Conservation (phyloP, 1,139 yeast genomes). For the Torulaspora globosa region DNA sequence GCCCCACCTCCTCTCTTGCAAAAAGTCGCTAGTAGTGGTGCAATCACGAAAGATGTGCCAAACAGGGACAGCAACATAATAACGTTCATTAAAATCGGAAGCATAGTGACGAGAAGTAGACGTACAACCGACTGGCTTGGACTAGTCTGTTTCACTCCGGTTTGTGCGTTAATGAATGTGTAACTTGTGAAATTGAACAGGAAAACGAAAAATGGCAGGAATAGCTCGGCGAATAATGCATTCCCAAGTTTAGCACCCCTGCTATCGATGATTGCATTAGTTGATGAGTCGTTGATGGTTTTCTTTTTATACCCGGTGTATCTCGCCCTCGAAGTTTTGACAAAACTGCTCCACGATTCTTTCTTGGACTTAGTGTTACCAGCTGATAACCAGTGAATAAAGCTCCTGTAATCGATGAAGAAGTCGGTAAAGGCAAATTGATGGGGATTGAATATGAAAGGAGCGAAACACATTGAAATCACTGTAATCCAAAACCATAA, state of each 20-base stretch:
- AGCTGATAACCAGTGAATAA: conserved; percentile 62
- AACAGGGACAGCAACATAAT: conserved; percentile 44
- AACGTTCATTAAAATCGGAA: conserved; percentile 53
- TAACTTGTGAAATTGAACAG: conserved; percentile 53
- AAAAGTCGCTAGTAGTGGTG: conserved; percentile 43
- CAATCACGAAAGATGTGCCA: conserved; percentile 46
- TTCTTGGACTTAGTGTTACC: conserved; percentile 53
- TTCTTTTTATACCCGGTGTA: conserved; percentile 63
- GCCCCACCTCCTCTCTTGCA: conserved; percentile 40
- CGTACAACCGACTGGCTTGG: conserved; percentile 54
- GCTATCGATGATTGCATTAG: conserved; percentile 31
- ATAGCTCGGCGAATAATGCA: conserved; percentile 50
- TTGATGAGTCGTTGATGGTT: conserved; percentile 38
- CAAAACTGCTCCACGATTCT: conserved; percentile 60
- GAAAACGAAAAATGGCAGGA: conserved; percentile 47
- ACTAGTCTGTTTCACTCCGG: conserved; percentile 49
- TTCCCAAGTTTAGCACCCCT: conserved; percentile 48
- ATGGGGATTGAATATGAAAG: conserved; percentile 81
- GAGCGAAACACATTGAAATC: conserved; percentile 68
- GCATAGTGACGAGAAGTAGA: conserved; percentile 46
- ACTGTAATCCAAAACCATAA: conserved; percentile 84
- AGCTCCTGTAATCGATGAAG: conserved; percentile 65
- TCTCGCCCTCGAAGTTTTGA: conserved; percentile 51
- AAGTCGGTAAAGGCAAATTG: conserved; percentile 69
- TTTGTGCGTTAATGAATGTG: conserved; percentile 66